Conservation (phyloP, 192 early-diverging fungal genomes). For the Thoreauomyces humboldtii region DNA sequence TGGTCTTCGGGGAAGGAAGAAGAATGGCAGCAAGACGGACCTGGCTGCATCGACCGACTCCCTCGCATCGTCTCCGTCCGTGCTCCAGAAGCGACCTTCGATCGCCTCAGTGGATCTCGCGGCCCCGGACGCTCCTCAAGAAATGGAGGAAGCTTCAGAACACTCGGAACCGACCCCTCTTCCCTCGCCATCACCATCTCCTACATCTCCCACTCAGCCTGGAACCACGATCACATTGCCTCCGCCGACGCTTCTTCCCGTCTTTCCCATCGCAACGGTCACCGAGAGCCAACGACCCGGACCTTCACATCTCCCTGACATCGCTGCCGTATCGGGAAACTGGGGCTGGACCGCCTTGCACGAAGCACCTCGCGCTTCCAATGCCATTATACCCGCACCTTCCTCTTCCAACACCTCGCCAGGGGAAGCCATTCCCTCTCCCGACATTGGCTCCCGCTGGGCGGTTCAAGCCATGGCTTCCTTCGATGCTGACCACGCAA, state of each 20-base stretch:
- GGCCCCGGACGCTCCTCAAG: neutral
- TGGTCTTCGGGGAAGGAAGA: slow-evolving; percentile 2
- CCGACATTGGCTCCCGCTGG: too few species aligned
- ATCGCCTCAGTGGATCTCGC: neutral
- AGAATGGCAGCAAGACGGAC: neutral
- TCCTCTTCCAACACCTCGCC: neutral
- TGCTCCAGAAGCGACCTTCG: neutral
- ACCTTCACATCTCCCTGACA: slow-evolving; percentile 4
- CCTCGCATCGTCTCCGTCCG: neutral
- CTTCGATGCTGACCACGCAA: too few species aligned
- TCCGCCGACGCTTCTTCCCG: too few species aligned
- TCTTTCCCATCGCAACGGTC: too few species aligned
- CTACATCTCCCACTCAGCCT: neutral
- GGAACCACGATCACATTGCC: too few species aligned
- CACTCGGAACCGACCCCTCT: neutral
- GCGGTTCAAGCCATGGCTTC: too few species aligned
- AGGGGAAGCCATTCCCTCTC: neutral
- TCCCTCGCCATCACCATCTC: neutral
- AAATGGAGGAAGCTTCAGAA: neutral
- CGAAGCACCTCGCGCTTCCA: neutral
- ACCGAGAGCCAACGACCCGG: too few species aligned
- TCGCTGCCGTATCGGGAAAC: slow-evolving; percentile 2
- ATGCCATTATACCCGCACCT: neutral
- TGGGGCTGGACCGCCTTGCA: neutral
- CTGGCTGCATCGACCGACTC: neutral